These are phyloP conservation scores for Colletotrichum sp. DNA, from an alignment of 2,329 filamentous ascomycete genomes.

Conservation along the genomic window DNA sequence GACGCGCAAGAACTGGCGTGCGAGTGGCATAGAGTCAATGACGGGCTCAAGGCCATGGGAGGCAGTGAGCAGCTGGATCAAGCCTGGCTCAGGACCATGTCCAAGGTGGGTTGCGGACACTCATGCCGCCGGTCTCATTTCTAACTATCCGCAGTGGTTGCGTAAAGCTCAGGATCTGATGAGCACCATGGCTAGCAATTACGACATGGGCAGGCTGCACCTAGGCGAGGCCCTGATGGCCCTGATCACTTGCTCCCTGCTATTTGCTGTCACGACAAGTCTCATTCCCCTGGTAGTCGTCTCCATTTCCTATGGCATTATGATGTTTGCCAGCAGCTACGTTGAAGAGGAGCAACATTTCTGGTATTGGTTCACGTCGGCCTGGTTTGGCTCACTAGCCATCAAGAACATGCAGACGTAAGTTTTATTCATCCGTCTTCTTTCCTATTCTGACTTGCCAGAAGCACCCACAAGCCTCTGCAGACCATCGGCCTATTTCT, in stretches of 20 bases:
- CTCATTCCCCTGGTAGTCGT: conserved; percentile 54
- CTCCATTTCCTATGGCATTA: conserved; percentile 71
- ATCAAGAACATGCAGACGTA: conserved; percentile 51
- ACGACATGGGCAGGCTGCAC: conserved; percentile 71
- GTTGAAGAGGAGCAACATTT: conserved; percentile 99
- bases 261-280: conserved; percentile 22
- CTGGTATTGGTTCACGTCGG: conserved; percentile 89
- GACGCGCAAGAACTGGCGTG: conserved; percentile 69
- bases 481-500: conserved; percentile 40
- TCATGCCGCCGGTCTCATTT: background rate
- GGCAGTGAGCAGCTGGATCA: conserved; percentile 33
- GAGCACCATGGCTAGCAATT: conserved; percentile 92
- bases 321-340: conserved; percentile 99
- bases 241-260: background rate
- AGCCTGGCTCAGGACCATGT: conserved; percentile 48
- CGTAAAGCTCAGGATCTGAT: conserved; percentile 77
- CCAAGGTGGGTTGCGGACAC: conserved; percentile 36
- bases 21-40: conserved; percentile 61
- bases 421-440: background rate
- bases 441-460: background rate
- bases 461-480: background rate
- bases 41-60: conserved; percentile 14
- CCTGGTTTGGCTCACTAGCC: conserved; percentile 67
- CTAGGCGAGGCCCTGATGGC: conserved; percentile 47
- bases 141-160: conserved; percentile 60